Base-by-base conservation (phyloP, 805 yeast species). In the Candida jianshihensis region DNA sequence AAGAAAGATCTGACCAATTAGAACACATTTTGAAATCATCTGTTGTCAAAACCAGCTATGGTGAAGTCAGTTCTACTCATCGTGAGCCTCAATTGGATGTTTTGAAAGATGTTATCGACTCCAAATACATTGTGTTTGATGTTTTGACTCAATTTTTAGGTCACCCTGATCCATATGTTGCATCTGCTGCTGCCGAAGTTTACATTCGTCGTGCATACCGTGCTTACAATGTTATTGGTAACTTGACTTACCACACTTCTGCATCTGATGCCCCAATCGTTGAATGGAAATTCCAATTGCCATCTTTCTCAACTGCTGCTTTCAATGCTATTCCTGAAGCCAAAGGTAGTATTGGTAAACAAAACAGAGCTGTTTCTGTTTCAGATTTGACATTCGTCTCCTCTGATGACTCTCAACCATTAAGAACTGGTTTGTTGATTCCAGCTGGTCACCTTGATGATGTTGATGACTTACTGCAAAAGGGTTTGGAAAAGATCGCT, bases 201-300 rank as follows among this genome's bases (percentile, higher is more conserved):
- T 92, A 92, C 61, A 81, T 89, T 41, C 82, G 97, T 61, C 82
- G 98, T 61, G 95, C 97, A 31, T 92, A 89, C 70, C 79, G 97
- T 55, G 97, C 97, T 26, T 92, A 94, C 66, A 81, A 87, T 28
- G 81, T 92, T 43, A 80, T 92, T 43, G 81, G 85, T 37, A 82
- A 80, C 44, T 73, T 94, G 36, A 64, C 68, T 37, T 85, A 86
- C 54, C 75, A 71, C 44, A 69, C 61, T 36, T 70, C 73, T 22
- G 37, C 36, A 38, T 49, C 60, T 18, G 73, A 69, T 8, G 63
- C 66, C 30, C 94, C 97, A 27, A 72, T 83, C 37, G 73, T 88
- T 43, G 81, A 85, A 45, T 89, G 96, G 95, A 75, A 75, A 50
- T 89, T 89, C 73, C 86, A 82, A 60, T 68, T 89, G 50, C 95